Conservation (phyloP, 805 yeast species). For the Ogataea degrootiae region DNA sequence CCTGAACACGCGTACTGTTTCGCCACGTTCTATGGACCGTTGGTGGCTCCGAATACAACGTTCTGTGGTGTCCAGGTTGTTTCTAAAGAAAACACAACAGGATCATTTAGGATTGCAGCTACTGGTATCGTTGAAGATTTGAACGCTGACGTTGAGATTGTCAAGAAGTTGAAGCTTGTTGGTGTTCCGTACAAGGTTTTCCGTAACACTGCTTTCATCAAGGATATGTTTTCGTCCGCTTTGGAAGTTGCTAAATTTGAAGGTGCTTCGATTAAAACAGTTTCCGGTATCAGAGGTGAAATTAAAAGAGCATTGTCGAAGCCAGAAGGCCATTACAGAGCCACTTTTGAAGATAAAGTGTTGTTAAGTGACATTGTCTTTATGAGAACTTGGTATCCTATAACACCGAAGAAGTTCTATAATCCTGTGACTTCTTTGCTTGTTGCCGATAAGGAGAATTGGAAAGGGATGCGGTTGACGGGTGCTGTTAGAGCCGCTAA, state of each 20-base stretch:
- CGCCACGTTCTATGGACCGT: constrained; percentile 94
- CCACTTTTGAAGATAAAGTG: constrained; percentile 94
- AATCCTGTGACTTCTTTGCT: constrained; percentile 94
- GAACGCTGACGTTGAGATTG: constrained; percentile 85
- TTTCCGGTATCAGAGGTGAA: constrained; percentile 96
- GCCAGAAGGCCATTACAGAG: constrained; percentile 95
- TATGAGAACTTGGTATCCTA: constrained; percentile 96
- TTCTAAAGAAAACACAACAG: constrained; percentile 77
- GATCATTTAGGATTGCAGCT: constrained; percentile 91
- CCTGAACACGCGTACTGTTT: constrained; percentile 97
- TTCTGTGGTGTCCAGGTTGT: constrained; percentile 93
- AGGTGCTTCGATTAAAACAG: constrained; percentile 96
- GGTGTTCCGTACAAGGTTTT: constrained; percentile 93
- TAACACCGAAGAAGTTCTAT: constrained; percentile 81
- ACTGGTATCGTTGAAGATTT: constrained; percentile 95
- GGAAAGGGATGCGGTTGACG: constrained; percentile 96
- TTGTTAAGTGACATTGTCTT: constrained; percentile 86
- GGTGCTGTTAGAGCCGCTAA: constrained; percentile 86
- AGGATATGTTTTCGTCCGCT: constrained; percentile 90
- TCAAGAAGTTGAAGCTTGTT: constrained; percentile 89
- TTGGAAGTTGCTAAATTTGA: constrained; percentile 96
- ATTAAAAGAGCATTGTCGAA: constrained; percentile 90
- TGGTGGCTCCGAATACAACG: constrained; percentile 95
- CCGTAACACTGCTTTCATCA: constrained; percentile 94
- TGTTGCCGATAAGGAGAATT: constrained; percentile 68